These are phyloP conservation scores for Starmerella riodocensis DNA, from an alignment of 805 yeast species.

Conservation along the genomic window DNA sequence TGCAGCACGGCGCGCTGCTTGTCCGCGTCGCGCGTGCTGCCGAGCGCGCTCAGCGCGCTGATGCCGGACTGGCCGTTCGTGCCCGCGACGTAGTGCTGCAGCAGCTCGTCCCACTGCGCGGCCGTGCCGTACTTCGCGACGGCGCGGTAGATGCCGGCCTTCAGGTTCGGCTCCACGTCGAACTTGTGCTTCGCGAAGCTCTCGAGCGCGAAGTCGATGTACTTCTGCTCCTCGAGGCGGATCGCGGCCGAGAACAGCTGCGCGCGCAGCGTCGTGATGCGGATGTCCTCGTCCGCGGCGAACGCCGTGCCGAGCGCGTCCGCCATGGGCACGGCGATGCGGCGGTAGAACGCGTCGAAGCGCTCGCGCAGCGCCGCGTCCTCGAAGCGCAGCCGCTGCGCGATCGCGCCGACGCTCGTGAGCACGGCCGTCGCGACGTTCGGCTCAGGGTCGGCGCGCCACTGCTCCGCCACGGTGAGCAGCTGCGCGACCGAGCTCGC, in stretches of 20 bases:
- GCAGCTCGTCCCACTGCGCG: conserved; percentile 49
- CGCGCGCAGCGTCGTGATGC: conserved; percentile 53
- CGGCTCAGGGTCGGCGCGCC: conserved; percentile 39
- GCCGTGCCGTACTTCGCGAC: conserved; percentile 54
- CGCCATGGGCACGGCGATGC: conserved; percentile 43
- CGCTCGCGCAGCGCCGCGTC: conserved; percentile 31
- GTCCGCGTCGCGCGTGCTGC: conserved; percentile 42
- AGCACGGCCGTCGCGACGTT: conserved; percentile 42
- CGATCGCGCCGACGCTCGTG: conserved; percentile 31
- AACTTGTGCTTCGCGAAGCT: conserved; percentile 53
- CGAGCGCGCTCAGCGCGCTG: conserved; percentile 56
- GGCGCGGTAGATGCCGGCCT: conserved; percentile 50
- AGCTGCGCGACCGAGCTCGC: conserved; percentile 35
- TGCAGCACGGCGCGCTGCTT: conserved; percentile 44
- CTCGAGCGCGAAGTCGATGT: conserved; percentile 25
- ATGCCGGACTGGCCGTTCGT: conserved; percentile 51
- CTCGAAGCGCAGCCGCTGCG: conserved; percentile 39
- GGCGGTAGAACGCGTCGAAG: conserved; percentile 35
- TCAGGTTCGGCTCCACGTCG: conserved; percentile 57
- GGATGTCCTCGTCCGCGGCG: conserved; percentile 39
- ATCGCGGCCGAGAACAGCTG: conserved; percentile 34
- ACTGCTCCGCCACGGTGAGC: conserved; percentile 37
- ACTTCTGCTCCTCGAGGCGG: conserved; percentile 26
- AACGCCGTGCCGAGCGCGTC: conserved; percentile 54
- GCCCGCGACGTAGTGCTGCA: conserved; percentile 48